Base-by-base conservation (phyloP, 2,329 filamentous ascomycete species). In the Colletotrichum higginsianum region DNA sequence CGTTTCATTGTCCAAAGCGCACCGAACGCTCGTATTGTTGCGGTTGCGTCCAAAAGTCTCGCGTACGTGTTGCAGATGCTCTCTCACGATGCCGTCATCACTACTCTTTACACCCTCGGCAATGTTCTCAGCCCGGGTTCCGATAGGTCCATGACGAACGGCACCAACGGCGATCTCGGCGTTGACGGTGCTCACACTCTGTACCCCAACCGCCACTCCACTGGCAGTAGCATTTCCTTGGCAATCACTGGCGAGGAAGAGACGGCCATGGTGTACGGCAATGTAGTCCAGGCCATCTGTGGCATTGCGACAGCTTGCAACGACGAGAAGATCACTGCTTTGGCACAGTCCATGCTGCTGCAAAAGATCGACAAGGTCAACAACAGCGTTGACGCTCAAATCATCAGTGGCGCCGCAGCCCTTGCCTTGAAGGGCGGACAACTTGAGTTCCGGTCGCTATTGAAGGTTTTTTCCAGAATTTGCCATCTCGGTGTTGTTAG, bases 311-410 rank as follows among this genome's bases (percentile, higher is more conserved):
- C 88, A 26, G 91, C 90, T 68, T 95, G 92, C 79, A 89, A 92
- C 58, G 95, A 99, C 77, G 91, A 94, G 71, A 98, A 98, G 82
- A 97, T 99, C 65, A 96, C 93, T 8, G 95, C 95, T 6, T 86
- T 99, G 63, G 96, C 95, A 2, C 93, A 98, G 76, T 97, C 95
- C 0, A 98, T 99, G 91, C 89, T 99, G 30, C 84, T 98, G n/a
- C 96, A 99, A 79, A 98, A 99, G 81, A 89, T 98, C 69, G 92
- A 93, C 72, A 96, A 96, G 81, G 90, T 98, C 66, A 96, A 90
- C 77, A 87, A 89, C 71, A 85, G 88, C 5, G 93, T 98, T 2
- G 95, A 98, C 84, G 91, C 93, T 40, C 92, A 92, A 66, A 96
- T 99, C 71, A 92, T 98, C 66, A 90, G 90, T 18, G 95, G 97